Base-by-base conservation (phyloP, 257 asterid species). In the Fraxinus cuspidata region DNA sequence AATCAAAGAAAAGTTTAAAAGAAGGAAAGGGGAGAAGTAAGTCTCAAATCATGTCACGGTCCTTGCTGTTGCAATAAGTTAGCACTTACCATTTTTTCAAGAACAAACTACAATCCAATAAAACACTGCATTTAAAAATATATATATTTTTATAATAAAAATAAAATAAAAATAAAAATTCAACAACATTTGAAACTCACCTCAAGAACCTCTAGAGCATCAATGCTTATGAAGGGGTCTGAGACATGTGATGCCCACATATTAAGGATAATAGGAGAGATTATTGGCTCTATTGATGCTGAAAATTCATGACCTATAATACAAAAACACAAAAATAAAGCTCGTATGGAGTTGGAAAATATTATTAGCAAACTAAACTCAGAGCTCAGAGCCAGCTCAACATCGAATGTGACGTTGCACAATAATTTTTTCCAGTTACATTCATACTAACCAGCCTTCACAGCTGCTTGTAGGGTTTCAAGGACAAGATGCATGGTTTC, bases 401-500 rank as follows among this genome's bases (percentile, higher is more conserved):
- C 74, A 73, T 79, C 38, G 29, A 34, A 71, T 16, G 32, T 42
- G 49, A 78, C 73, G 51, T 49, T 18, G 25, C 65, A 53, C 27
- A 68, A 74, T 56, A 6, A 6, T 3, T 5, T 19, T 42, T 68
- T 35, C 65, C 56, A 53, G 74, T 47, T 53, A 77, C 67, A 77
- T 27, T 83, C 63, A 79, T 35, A 84, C 94, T 80, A 56, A 93
- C 99, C 99, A 87, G 98, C 97, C 77, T 84, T 88, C 51, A 91
- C 87, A 80, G 96, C 91, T 73, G 96, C 97, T 83, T 87, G 94
- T 78, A 95, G 87, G 75, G 99, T 92, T 85, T 95, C 99, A 83
- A 93, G 97, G 76, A 90, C 94, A 73, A 95, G 93, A 90, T 95
- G 99, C 97, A 93, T 90, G 69, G 99, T 93, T 79, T 95, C 99